Evolutionary conservation across 208 protist species (phyloP).

Genomic region (Wallacemonas sp.): DNA sequence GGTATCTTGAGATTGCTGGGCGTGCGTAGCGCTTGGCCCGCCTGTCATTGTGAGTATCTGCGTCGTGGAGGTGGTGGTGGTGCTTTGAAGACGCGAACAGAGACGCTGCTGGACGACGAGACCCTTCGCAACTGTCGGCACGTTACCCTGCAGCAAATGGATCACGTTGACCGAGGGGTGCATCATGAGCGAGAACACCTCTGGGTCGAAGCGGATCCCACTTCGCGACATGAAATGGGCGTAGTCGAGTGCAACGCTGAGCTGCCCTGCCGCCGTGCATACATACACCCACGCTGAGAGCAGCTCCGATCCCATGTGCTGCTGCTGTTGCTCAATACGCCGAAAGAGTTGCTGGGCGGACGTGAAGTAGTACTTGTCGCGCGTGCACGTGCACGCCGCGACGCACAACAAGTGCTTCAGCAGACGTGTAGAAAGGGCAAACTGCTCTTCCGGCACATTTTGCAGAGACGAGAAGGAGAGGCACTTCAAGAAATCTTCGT

Average conservation of each 20-base stretch:
- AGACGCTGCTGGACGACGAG: conserved; percentile 77
- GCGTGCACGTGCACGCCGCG: conserved; percentile 64
- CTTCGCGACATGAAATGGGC: conserved; percentile 52
- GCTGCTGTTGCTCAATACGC: conserved; percentile 78
- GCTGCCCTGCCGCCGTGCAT: conserved; percentile 58
- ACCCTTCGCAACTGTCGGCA: conserved; percentile 46
- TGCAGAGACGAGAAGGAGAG: conserved; percentile 77
- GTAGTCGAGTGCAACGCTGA: conserved; percentile 51
- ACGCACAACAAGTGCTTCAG: conserved; percentile 60
- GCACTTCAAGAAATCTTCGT: conserved; percentile 87
- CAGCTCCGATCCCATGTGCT: conserved; percentile 44
- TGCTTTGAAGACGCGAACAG: conserved; percentile 28
- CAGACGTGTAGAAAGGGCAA: conserved; percentile 46
- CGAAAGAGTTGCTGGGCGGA: conserved; percentile 59
- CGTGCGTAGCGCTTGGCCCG: background rate
- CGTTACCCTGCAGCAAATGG: conserved; percentile 25
- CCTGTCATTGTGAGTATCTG: background rate
- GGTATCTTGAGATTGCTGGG: conserved; percentile 24
- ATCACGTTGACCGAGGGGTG: conserved; percentile 67
- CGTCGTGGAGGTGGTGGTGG: background rate
- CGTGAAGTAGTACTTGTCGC: conserved; percentile 78
- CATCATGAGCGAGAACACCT: conserved; percentile 74
- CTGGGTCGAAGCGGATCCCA: conserved; percentile 56
- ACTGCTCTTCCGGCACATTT: conserved; percentile 81
- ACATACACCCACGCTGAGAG: conserved; percentile 74